These are phyloP conservation scores for Boletus rufocinnamomeus DNA, from an alignment of 768 basidiomycete species.

Conservation along the genomic window DNA sequence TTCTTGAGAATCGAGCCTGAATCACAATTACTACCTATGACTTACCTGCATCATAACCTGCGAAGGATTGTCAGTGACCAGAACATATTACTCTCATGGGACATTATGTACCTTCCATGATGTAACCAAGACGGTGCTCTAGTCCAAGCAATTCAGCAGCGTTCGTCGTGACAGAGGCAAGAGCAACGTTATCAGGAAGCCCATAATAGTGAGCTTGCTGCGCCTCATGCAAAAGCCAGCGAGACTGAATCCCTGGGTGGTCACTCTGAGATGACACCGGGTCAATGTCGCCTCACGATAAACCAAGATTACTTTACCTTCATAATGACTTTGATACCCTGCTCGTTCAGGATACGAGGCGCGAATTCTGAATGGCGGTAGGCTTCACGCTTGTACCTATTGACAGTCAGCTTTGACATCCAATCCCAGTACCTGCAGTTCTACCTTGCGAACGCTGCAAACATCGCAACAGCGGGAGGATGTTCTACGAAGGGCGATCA, in stretches of 20 bases:
- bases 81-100: not conserved
- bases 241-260: slow-evolving; percentile 64
- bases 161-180: slow-evolving; percentile 72
- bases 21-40: not conserved
- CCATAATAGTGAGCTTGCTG: slow-evolving; percentile 85
- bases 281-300: not conserved
- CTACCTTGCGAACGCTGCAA: slow-evolving; percentile 56
- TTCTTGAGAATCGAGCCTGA: not conserved
- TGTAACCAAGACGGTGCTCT: slow-evolving; percentile 76
- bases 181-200: slow-evolving; percentile 64
- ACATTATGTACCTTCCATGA: slow-evolving; percentile 53
- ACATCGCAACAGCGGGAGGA: slow-evolving; percentile 70
- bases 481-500: slow-evolving; percentile 35
- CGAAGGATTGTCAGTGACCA: slow-evolving; percentile 3
- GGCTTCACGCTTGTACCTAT: slow-evolving; percentile 56
- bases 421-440: not conserved
- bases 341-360: slow-evolving; percentile 51
- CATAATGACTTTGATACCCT: slow-evolving; percentile 51
- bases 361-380: slow-evolving; percentile 62
- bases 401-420: not conserved
- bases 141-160: slow-evolving; percentile 76
- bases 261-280: slow-evolving; percentile 51
- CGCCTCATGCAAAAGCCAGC: slow-evolving; percentile 81
- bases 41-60: slow-evolving; percentile 68
- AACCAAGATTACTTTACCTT: slow-evolving; percentile 38